These are phyloP conservation scores for Myochromella boudieri DNA, from an alignment of 768 basidiomycete genomes.

Conservation along the genomic window DNA sequence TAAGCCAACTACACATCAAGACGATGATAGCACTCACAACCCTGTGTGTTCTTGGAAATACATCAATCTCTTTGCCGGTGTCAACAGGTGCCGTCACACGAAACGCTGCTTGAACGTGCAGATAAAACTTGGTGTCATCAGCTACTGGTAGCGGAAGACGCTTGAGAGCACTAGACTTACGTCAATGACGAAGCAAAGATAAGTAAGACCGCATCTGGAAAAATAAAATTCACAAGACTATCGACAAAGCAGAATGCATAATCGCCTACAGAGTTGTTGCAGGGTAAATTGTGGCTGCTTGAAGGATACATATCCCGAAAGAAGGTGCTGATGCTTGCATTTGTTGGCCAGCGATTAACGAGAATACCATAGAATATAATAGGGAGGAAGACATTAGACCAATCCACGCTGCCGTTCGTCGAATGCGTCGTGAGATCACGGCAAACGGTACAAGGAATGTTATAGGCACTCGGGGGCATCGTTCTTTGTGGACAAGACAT, in stretches of 20 bases:
- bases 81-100: no score
- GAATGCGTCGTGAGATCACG: not conserved
- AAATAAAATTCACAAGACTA: not conserved
- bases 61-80: no score
- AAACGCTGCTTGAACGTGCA: no score
- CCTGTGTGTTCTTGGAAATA: no score
- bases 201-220: not conserved
- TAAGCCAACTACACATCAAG: no score
- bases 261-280: not conserved
- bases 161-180: no score
- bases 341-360: not conserved
- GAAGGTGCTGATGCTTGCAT: not conserved
- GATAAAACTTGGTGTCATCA: no score
- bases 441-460: not conserved
- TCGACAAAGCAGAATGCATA: no score
- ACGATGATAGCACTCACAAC: no score
- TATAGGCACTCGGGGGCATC: not conserved
- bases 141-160: no score
- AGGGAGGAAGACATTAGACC: not conserved
- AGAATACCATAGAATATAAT: not conserved
- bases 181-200: conserved; percentile 1
- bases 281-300: not conserved
- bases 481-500: no score
- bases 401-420: conserved; percentile 1
- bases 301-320: conserved; percentile 4